phyloP scores from a whole-genome alignment of 768 basidiomycete genomes.

The Boletus rubropictus region DNA sequence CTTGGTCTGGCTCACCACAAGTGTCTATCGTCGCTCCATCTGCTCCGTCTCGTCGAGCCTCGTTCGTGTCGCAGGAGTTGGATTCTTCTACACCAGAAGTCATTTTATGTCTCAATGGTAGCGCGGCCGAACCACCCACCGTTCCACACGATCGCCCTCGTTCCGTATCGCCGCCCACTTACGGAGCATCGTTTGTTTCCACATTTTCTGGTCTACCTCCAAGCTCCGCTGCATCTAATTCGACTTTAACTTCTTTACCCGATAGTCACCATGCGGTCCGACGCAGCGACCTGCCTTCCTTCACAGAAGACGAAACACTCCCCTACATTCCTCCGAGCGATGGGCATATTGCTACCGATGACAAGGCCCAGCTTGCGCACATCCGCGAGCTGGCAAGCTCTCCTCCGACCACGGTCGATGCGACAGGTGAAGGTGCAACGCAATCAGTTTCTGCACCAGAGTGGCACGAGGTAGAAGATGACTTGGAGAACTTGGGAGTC shows the following conservation, averaged over 20 bases:
- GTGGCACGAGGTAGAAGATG: conserved; percentile 48
- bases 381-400: conserved; percentile 48
- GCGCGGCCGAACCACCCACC: conserved; percentile 1
- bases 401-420: conserved; percentile 34
- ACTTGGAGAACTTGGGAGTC: conserved; percentile 22
- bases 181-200: conserved; percentile 32
- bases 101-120: neutral
- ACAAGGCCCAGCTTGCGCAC: conserved; percentile 52
- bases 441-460: conserved; percentile 43
- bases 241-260: conserved; percentile 10
- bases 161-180: conserved; percentile 40
- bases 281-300: neutral
- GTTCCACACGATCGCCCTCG: conserved; percentile 12
- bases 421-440: conserved; percentile 10
- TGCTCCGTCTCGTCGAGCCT: conserved; percentile 26
- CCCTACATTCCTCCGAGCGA: conserved; percentile 31
- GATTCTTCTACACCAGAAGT: conserved; percentile 5
- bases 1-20: conserved; percentile 10
- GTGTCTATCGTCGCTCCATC: neutral
- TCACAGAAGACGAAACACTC: conserved; percentile 16
- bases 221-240: conserved; percentile 4
- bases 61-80: conserved; percentile 16
- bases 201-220: conserved; percentile 5
- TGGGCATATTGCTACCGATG: conserved; percentile 64
- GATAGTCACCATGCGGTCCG: conserved; percentile 6